Evolutionary conservation across 1,139 yeast genomes (phyloP), one percentile per base, ranked within the genome.

Genomic region (Candida sp.): DNA sequence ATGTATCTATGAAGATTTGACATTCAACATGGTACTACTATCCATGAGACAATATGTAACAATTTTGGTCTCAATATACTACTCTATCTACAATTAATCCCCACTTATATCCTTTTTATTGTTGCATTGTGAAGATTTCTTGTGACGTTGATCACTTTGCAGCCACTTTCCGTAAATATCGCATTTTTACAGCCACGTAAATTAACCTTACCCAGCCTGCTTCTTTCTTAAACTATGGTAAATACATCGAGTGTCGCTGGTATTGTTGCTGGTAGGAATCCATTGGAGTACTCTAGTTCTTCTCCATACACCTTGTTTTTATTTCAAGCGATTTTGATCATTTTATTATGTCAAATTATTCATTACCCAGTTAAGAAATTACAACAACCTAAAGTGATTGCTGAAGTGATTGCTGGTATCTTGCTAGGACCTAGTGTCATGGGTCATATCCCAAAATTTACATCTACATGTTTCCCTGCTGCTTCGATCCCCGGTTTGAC

Each of bases 371-470:
- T 86, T 22, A 69, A 80, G 8, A 72, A 62, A 47, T 56, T 86
- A 36, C 80, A 79, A 51, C 93, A 87, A 58, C 95, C 95, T 0
- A 71, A 81, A 45, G 95, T 86, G 36, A 84, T 86, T 44, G 87
- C 90, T 5, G 95, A 86, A 56, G 93, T 86, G 43, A 70, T 86
- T 12, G 73, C 88, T 1, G 95, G 95, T 19, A 82, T 87, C 40
- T 53, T 86, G 1, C 63, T 87, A 43, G 91, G 91, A 0, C 89
- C 89, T 1, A 63, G 80, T 1, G 91, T 78, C 1, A 63, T 87
- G 66, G 95, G 93, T 3, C 79, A 75, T 42, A 77, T 84, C 33
- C 89, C 89, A 0, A 68, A 77, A 45, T 86, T 84, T 61, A 81
- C 89, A 2, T 56, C 58, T 1, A 77, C 74, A 7, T 81, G 87